These are phyloP conservation scores for Alternaria arborescens DNA, from an alignment of 2,329 filamentous ascomycete species.

Conservation along the genomic window DNA sequence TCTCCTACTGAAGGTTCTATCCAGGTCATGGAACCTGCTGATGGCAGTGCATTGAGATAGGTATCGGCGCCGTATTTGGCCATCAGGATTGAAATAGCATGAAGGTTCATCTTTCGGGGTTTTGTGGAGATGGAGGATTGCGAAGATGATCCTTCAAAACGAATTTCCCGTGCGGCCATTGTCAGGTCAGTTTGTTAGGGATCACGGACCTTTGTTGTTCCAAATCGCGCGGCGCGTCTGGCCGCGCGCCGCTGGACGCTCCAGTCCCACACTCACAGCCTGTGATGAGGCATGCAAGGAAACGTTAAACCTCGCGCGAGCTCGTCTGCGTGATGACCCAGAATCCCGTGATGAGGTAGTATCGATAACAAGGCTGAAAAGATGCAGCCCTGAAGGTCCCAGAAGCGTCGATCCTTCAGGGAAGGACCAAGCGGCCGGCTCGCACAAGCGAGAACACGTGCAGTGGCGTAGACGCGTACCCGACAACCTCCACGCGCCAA, in stretches of 20 bases:
- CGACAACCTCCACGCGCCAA: not conserved
- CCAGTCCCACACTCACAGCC: not conserved
- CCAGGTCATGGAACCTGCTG: conserved; percentile 16
- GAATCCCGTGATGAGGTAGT: not conserved
- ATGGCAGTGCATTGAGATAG: conserved; percentile 14
- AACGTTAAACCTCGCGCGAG: not conserved
- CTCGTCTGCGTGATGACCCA: not conserved
- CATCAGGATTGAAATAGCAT: conserved; percentile 7
- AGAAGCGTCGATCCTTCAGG: conserved; percentile 2
- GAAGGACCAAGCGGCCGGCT: not conserved
- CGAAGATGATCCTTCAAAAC: not conserved
- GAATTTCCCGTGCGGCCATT: not conserved
- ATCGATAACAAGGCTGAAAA: not conserved
- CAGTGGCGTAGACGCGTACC: conserved; percentile 3
- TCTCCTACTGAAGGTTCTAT: not conserved
- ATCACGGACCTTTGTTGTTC: not conserved
- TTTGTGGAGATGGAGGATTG: not conserved
- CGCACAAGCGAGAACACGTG: conserved; percentile 13
- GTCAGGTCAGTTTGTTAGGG: conserved; percentile 2
- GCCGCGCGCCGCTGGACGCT: not conserved
- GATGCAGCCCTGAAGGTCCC: not conserved
- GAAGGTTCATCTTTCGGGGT: conserved; percentile 10
- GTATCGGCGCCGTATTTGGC: conserved; percentile 6
- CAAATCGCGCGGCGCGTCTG: conserved; percentile 8
- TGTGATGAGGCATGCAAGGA: not conserved